phyloP scores from a whole-genome alignment of 805 yeast genomes.

The Wickerhamomyces rabaulensis region DNA sequence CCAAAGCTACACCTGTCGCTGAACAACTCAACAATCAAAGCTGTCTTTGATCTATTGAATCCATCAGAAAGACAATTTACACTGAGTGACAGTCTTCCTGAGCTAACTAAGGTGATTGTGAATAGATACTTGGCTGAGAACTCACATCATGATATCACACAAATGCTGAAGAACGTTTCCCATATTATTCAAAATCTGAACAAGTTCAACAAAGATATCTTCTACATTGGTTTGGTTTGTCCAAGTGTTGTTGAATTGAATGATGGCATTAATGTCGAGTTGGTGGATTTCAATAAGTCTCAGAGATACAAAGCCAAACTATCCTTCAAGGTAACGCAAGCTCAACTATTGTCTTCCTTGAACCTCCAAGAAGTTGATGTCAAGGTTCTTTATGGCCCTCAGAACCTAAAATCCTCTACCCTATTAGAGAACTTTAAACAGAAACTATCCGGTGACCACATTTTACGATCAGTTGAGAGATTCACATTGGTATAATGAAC shows the following conservation, averaged over 20 bases:
- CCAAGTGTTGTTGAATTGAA: constrained; percentile 6
- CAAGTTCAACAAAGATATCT: constrained; percentile 13
- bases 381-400: constrained; percentile 13
- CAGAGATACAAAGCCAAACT: constrained; percentile 15
- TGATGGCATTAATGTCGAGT: constrained; percentile 8
- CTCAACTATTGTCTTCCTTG: constrained; percentile 4
- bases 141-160: not conserved
- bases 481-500: not conserved
- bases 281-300: constrained; percentile 14
- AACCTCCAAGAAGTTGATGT: constrained; percentile 3
- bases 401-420: constrained; percentile 1
- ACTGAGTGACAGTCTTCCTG: constrained; percentile 6
- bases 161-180: constrained; percentile 6
- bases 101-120: constrained; percentile 7
- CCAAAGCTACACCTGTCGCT: constrained; percentile 4
- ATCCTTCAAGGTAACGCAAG: constrained; percentile 8
- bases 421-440: constrained; percentile 12
- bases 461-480: constrained; percentile 5
- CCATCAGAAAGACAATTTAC: not conserved
- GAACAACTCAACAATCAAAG: constrained; percentile 5
- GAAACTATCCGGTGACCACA: constrained; percentile 1
- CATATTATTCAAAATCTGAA: constrained; percentile 2
- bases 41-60: constrained; percentile 9
- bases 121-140: constrained; percentile 5
- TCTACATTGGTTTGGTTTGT: constrained; percentile 12